Evolutionary conservation across 1,139 yeast genomes (phyloP).

Genomic region (Hansenula sp.): DNA sequence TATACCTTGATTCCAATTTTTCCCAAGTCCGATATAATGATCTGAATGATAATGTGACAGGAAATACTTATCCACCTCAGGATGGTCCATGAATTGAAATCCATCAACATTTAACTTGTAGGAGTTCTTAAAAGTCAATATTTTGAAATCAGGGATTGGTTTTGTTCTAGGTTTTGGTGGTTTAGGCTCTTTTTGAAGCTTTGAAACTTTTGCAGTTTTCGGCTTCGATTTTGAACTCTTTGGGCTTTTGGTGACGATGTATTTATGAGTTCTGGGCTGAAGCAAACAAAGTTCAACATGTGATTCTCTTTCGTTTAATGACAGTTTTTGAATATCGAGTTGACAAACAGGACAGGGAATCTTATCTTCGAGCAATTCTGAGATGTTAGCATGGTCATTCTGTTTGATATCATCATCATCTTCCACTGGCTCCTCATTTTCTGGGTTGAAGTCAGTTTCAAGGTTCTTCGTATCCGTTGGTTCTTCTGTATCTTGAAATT

Average conservation of each 20-base stretch:
- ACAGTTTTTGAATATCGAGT: conserved; percentile 30
- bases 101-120: conserved; percentile 63
- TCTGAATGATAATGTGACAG: conserved; percentile 89
- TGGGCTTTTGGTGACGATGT: neutral
- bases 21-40: conserved; percentile 84
- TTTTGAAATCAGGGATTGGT: conserved; percentile 54
- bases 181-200: conserved; percentile 16
- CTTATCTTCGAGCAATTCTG: conserved; percentile 4
- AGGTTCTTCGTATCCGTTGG: too few relatives aligned
- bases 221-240: conserved; percentile 1
- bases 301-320: conserved; percentile 41
- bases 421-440: too few relatives aligned
- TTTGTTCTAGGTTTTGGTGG: conserved; percentile 16
- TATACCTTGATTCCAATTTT: conserved; percentile 66
- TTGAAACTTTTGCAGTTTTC: conserved; percentile 8
- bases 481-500: too few relatives aligned
- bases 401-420: neutral
- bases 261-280: conserved; percentile 6
- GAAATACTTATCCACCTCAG: conserved; percentile 47
- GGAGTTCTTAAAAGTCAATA: conserved; percentile 38
- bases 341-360: conserved; percentile 49
- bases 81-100: conserved; percentile 50
- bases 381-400: neutral
- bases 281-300: conserved; percentile 57
- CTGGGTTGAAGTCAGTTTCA: too few relatives aligned